Percentiles rank a stretch among this genome's conserved stretches.
phyloP scores from a whole-genome alignment of 2,329 filamentous ascomycete genomes.

The Arthrinium phaeospermum region DNA sequence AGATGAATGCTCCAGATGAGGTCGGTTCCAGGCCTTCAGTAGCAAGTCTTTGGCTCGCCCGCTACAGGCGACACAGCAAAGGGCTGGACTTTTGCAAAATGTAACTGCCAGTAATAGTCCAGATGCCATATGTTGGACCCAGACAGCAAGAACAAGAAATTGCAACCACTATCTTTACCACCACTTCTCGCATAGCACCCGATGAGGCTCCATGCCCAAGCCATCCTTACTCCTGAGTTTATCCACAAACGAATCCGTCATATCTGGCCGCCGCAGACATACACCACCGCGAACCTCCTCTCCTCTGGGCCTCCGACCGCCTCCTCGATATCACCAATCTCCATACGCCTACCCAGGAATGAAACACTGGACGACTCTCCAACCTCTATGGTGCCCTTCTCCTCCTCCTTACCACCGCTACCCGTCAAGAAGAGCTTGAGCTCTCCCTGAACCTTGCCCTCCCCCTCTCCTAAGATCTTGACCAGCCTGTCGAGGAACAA shows the following conservation, averaged over 20 bases:
- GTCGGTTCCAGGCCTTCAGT: not conserved
- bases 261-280: slow-evolving; percentile 70
- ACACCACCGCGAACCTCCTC: slow-evolving; percentile 57
- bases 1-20: not conserved
- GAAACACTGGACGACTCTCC: not conserved
- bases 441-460: slow-evolving; percentile 44
- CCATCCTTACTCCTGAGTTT: slow-evolving; percentile 44
- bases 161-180: slow-evolving; percentile 50
- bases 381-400: not conserved
- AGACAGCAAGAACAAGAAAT: not conserved
- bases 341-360: slow-evolving; percentile 46
- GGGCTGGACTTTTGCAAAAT: too few relatives aligned
- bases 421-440: slow-evolving; percentile 56
- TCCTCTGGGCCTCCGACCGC: slow-evolving; percentile 45
- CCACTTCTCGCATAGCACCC: slow-evolving; percentile 67
- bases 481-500: slow-evolving; percentile 59
- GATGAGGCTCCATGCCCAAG: slow-evolving; percentile 48
- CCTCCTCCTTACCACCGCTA: slow-evolving; percentile 13
- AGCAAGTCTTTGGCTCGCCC: not conserved
- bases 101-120: too few relatives aligned
- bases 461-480: slow-evolving; percentile 41
- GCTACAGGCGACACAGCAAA: too few relatives aligned
- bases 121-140: too few relatives aligned
- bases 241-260: slow-evolving; percentile 71
- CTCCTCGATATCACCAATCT: slow-evolving; percentile 45